Percentiles rank a stretch among this genome's conserved stretches.
Conservation (phyloP, 495 filamentous ascomycete species). For the Parachaetomium inaequale region DNA sequence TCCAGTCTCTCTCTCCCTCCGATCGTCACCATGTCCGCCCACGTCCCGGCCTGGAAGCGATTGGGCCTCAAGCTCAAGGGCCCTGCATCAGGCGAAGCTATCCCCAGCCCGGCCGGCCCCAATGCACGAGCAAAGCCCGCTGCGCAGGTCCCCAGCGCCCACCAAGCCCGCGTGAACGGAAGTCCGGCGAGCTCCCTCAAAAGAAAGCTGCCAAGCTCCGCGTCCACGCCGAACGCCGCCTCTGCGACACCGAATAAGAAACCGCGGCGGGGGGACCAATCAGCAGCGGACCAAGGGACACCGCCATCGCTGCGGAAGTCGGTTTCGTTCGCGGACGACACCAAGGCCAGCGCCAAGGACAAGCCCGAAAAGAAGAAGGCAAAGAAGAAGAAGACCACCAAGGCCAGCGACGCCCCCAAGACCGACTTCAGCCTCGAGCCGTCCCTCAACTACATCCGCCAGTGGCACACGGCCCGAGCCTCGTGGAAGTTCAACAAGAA, state of each 20-base stretch:
- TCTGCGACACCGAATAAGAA: slow-evolving; percentile 34
- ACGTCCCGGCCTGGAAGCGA: slow-evolving; percentile 72
- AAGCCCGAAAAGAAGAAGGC: slow-evolving; percentile 25
- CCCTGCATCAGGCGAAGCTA: slow-evolving; percentile 48
- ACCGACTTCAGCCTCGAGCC: slow-evolving; percentile 49
- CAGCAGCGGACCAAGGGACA: slow-evolving; percentile 6
- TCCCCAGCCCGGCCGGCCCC: slow-evolving; percentile 22
- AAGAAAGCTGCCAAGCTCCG: slow-evolving; percentile 29
- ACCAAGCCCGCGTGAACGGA: slow-evolving; percentile 20
- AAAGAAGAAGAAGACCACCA: slow-evolving; percentile 42
- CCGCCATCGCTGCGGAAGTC: slow-evolving; percentile 52
- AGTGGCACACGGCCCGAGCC: slow-evolving; percentile 61
- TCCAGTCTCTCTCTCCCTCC: slow-evolving; percentile 14
- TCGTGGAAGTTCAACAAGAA: slow-evolving; percentile 94
- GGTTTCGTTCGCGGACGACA: slow-evolving; percentile 73
- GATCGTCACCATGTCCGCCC: slow-evolving; percentile 34
- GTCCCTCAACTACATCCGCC: slow-evolving; percentile 67
- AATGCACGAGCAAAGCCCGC: slow-evolving; percentile 20
- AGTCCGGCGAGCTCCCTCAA: slow-evolving; percentile 36
- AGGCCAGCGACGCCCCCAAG: slow-evolving; percentile 24
- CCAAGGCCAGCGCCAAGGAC: slow-evolving; percentile 54
- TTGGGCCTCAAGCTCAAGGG: slow-evolving; percentile 70
- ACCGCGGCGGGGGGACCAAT: slow-evolving; percentile 23
- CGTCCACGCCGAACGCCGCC: slow-evolving; percentile 19
- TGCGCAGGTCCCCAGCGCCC: slow-evolving; percentile 19